Evolutionary conservation across 2,329 filamentous ascomycete species (phyloP).

Genomic region (Alternaria arborescens): DNA sequence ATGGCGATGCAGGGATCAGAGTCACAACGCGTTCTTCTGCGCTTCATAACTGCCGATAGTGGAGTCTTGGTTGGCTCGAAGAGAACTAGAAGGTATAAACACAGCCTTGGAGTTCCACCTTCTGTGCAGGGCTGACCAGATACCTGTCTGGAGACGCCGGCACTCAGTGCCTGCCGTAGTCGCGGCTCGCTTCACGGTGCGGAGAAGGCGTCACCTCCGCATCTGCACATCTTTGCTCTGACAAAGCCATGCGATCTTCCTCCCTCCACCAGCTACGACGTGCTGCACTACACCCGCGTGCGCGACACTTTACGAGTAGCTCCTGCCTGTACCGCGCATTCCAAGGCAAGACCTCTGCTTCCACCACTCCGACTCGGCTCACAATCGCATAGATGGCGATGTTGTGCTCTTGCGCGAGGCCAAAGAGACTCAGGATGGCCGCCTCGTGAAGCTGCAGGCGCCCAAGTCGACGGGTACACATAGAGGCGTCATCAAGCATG

Average conservation of each 20-base stretch:
- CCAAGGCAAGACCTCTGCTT: slow-evolving; percentile 35
- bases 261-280: slow-evolving; percentile 9
- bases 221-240: slow-evolving; percentile 20
- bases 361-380: slow-evolving; percentile 15
- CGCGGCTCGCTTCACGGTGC: slow-evolving; percentile 15
- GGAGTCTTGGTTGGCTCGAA: too few species aligned
- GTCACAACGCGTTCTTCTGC: neutral
- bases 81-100: too few species aligned
- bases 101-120: too few species aligned
- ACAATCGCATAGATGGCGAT: slow-evolving; percentile 46
- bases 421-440: slow-evolving; percentile 48
- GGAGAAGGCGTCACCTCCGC: slow-evolving; percentile 23
- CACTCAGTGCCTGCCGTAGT: neutral
- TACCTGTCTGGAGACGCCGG: too few species aligned
- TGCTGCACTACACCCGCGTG: slow-evolving; percentile 1
- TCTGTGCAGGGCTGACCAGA: too few species aligned
- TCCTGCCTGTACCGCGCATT: slow-evolving; percentile 33
- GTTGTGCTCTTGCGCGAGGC: slow-evolving; percentile 55
- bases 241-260: slow-evolving; percentile 32
- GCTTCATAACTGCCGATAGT: neutral
- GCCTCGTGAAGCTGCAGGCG: slow-evolving; percentile 52
- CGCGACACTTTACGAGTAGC: slow-evolving; percentile 32
- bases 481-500: slow-evolving; percentile 59
- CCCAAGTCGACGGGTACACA: slow-evolving; percentile 52
- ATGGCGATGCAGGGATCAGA: slow-evolving; percentile 19